Conservation (phyloP, 306 rosid species). For the Arachis hypogaea region DNA sequence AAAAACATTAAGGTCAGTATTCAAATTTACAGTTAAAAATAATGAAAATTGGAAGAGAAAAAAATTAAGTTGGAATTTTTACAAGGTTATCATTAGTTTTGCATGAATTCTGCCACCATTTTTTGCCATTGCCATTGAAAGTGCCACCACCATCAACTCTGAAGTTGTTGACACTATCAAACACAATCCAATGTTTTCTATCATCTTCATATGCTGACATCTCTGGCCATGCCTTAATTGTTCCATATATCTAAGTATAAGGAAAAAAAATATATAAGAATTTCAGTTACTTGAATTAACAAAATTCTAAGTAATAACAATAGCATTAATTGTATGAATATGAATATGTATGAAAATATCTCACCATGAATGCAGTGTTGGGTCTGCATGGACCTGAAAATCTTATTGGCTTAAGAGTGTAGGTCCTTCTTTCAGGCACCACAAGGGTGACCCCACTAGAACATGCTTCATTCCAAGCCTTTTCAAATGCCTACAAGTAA, state of each 20-base stretch:
- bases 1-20: slow-evolving; percentile 8
- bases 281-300: not conserved
- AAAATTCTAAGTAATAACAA: too few species aligned
- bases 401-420: slow-evolving; percentile 62
- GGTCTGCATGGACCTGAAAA: slow-evolving; percentile 87
- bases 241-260: slow-evolving; percentile 66
- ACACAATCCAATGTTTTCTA: slow-evolving; percentile 60
- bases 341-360: slow-evolving; percentile 18
- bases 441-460: slow-evolving; percentile 49
- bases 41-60: not conserved
- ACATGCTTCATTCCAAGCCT: slow-evolving; percentile 82
- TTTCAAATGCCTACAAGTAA: slow-evolving; percentile 58
- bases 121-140: slow-evolving; percentile 77
- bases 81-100: slow-evolving; percentile 60
- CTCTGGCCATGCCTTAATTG: slow-evolving; percentile 64
- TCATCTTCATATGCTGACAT: slow-evolving; percentile 54
- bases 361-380: slow-evolving; percentile 61
- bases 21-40: not conserved
- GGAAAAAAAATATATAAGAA: slow-evolving; percentile 17
- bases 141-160: slow-evolving; percentile 75
- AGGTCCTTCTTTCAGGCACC: slow-evolving; percentile 58
- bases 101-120: slow-evolving; percentile 86
- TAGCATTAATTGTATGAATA: too few species aligned
- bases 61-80: slow-evolving; percentile 8
- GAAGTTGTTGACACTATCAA: slow-evolving; percentile 51